phyloP scores from a whole-genome alignment of 1,139 yeast genomes.

The Debaryomycetaceae sp. region DNA sequence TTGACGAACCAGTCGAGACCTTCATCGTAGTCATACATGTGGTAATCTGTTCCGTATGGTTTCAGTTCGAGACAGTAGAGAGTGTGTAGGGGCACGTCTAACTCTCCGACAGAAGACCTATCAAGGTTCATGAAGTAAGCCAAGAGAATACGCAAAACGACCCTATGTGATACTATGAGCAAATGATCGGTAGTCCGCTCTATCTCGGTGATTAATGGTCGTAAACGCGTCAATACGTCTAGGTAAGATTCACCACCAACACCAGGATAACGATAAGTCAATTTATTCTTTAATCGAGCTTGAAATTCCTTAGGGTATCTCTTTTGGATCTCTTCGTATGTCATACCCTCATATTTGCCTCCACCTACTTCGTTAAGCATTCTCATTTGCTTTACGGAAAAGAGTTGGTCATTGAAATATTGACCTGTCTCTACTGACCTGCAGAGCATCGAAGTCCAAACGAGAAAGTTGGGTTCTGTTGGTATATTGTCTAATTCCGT shows the following conservation, averaged over 20 bases:
- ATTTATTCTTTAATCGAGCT: slow-evolving; percentile 69
- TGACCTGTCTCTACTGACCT: slow-evolving; percentile 78
- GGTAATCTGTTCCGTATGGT: slow-evolving; percentile 94
- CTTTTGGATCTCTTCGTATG: slow-evolving; percentile 74
- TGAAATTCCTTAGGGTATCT: slow-evolving; percentile 75
- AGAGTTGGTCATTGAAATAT: slow-evolving; percentile 67
- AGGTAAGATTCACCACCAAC: slow-evolving; percentile 95
- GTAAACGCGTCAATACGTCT: slow-evolving; percentile 84
- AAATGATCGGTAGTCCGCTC: slow-evolving; percentile 90
- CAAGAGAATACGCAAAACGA: slow-evolving; percentile 79
- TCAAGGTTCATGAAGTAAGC: slow-evolving; percentile 88
- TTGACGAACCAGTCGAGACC: slow-evolving; percentile 71
- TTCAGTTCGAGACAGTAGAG: slow-evolving; percentile 86
- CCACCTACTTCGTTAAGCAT: slow-evolving; percentile 93
- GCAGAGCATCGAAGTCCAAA: slow-evolving; percentile 87
- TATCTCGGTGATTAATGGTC: slow-evolving; percentile 88
- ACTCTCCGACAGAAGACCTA: slow-evolving; percentile 77
- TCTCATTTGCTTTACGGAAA: slow-evolving; percentile 82
- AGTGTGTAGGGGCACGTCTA: slow-evolving; percentile 91
- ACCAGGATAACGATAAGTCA: slow-evolving; percentile 88
- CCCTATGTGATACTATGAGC: slow-evolving; percentile 81
- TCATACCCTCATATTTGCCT: slow-evolving; percentile 85
- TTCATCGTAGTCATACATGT: slow-evolving; percentile 83
- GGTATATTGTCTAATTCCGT: slow-evolving; percentile 37
- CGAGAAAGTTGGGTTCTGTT: slow-evolving; percentile 71